These are phyloP conservation scores for Seminavis robusta DNA, from an alignment of 108 stramenopile species.

Conservation along the genomic window DNA sequence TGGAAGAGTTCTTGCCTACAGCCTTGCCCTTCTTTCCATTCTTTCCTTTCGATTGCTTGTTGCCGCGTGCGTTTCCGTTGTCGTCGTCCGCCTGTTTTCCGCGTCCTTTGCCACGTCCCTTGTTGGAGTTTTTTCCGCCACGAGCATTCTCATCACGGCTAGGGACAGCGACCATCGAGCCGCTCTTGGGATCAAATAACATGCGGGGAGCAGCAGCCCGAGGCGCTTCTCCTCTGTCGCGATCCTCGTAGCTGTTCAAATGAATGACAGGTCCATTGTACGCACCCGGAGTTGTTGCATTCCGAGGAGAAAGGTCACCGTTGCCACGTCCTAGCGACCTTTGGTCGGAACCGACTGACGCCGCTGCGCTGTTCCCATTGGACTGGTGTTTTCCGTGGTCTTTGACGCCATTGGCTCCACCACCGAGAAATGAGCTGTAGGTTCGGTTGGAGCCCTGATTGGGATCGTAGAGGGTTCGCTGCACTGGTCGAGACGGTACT, in stretches of 20 bases:
- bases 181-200: constrained; percentile 87
- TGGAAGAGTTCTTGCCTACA: background rate
- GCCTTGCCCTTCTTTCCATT: constrained; percentile 14
- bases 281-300: no score
- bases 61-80: constrained; percentile 13
- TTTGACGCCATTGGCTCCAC: no score
- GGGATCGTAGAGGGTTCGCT: constrained; percentile 55
- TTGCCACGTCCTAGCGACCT: no score
- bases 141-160: constrained; percentile 20
- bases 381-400: no score
- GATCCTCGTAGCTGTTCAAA: constrained; percentile 65
- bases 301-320: no score
- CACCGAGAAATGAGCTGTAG: constrained; percentile 43
- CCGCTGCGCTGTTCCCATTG: no score
- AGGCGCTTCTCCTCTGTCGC: constrained; percentile 56
- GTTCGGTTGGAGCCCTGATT: constrained; percentile 33
- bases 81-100: constrained; percentile 16
- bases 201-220: constrained; percentile 57
- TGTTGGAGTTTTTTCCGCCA: no score
- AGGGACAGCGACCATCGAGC: constrained; percentile 75
- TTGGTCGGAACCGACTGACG: background rate
- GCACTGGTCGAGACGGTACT: background rate
- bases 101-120: constrained; percentile 4
- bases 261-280: constrained; percentile 65
- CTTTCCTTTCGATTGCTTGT: constrained; percentile 14